phyloP scores from a whole-genome alignment of 1,139 yeast species.

The Geotrichum bryndzae region DNA sequence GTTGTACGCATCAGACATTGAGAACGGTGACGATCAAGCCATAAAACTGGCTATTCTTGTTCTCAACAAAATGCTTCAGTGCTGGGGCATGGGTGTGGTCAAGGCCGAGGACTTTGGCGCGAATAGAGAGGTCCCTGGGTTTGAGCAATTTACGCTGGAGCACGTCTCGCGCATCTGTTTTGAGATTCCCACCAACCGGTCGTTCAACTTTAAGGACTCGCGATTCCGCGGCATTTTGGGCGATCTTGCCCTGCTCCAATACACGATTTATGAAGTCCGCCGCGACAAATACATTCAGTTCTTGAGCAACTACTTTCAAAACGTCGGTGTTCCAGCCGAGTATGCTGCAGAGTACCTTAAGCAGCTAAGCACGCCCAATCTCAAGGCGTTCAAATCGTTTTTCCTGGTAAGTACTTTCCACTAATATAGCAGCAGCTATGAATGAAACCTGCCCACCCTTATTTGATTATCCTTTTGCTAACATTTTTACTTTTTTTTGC shows the following conservation, averaged over 20 bases:
- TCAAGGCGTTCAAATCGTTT: constrained; percentile 31
- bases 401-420: constrained; percentile 21
- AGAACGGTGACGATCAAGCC: constrained; percentile 42
- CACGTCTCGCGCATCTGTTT: constrained; percentile 64
- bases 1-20: constrained; percentile 56
- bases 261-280: constrained; percentile 45
- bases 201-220: constrained; percentile 68
- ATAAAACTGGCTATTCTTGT: constrained; percentile 69
- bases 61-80: constrained; percentile 57
- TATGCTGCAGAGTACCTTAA: constrained; percentile 28
- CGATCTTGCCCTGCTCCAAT: constrained; percentile 68
- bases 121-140: constrained; percentile 58
- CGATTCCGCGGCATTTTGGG: constrained; percentile 67
- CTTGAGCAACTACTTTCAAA: constrained; percentile 29
- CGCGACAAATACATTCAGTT: constrained; percentile 30
- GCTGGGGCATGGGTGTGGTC: constrained; percentile 65
- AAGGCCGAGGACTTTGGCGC: constrained; percentile 53
- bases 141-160: constrained; percentile 59
- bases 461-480: background rate
- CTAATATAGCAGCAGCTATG: background rate
- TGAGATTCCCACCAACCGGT: constrained; percentile 72
- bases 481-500: background rate
- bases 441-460: background rate
- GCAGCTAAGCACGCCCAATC: constrained; percentile 23
- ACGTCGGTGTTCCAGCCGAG: constrained; percentile 30